These are phyloP conservation scores for Trichoderma oligosporum DNA, from an alignment of 2,329 filamentous ascomycete genomes.

Conservation along the genomic window DNA sequence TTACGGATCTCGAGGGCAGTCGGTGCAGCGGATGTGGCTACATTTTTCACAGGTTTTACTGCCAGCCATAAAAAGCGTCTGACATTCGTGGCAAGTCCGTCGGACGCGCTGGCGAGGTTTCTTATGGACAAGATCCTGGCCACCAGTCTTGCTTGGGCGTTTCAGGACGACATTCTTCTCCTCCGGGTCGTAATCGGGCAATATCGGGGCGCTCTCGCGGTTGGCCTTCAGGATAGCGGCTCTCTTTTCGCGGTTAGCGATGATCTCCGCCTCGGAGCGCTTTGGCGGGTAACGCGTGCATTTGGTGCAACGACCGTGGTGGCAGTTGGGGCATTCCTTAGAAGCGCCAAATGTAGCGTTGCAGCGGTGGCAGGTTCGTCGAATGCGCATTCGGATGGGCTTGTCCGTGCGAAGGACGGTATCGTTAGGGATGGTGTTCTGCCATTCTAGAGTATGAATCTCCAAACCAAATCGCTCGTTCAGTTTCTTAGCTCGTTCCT, in stretches of 20 bases:
- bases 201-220: constrained; percentile 53
- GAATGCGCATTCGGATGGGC: constrained; percentile 72
- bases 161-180: constrained; percentile 53
- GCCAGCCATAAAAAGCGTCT: constrained; percentile 55
- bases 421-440: constrained; percentile 47
- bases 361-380: constrained; percentile 78
- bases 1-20: constrained; percentile 76
- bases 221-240: constrained; percentile 51
- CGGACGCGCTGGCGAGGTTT: constrained; percentile 69
- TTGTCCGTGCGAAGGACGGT: constrained; percentile 65
- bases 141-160: constrained; percentile 61
- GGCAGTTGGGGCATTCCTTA: constrained; percentile 71
- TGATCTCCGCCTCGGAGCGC: constrained; percentile 53
- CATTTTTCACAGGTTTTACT: constrained; percentile 65
- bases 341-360: constrained; percentile 67
- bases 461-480: constrained; percentile 54
- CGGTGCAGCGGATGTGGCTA: constrained; percentile 70
- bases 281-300: constrained; percentile 72
- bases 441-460: constrained; percentile 52
- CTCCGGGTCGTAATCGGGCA: constrained; percentile 46
- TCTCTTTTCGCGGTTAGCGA: constrained; percentile 50
- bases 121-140: constrained; percentile 68
- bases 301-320: constrained; percentile 75
- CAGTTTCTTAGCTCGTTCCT: constrained; percentile 54
- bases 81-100: constrained; percentile 72